Evolutionary conservation across 805 yeast genomes (phyloP).

Genomic region (Sugiyamaella floridensis): DNA sequence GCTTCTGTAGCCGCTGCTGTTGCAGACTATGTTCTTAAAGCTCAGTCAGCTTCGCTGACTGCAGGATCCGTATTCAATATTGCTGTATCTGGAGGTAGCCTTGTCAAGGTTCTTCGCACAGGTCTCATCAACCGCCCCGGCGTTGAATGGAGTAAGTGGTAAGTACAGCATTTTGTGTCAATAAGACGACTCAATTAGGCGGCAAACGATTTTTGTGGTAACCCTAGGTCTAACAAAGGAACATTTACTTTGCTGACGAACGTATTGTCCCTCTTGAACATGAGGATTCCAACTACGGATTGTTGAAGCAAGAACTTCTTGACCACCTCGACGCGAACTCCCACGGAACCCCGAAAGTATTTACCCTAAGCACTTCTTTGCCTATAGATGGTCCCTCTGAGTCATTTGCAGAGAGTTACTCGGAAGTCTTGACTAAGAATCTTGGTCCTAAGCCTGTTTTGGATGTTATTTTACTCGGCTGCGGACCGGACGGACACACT

Average conservation of each 20-base stretch:
- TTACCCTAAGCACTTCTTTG: slow-evolving; percentile 58
- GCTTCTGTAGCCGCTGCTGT: slow-evolving; percentile 57
- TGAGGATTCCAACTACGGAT: slow-evolving; percentile 79
- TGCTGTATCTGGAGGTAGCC: slow-evolving; percentile 88
- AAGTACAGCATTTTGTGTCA: slow-evolving; percentile 6
- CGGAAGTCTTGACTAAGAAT: slow-evolving; percentile 45
- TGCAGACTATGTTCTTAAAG: slow-evolving; percentile 52
- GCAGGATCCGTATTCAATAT: slow-evolving; percentile 47
- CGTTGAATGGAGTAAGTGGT: slow-evolving; percentile 31
- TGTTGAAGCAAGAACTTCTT: slow-evolving; percentile 60
- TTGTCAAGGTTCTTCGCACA: slow-evolving; percentile 59
- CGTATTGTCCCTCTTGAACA: slow-evolving; percentile 78
- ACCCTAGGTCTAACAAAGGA: slow-evolving; percentile 37
- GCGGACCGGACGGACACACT: slow-evolving; percentile 96
- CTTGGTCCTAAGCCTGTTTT: slow-evolving; percentile 31
- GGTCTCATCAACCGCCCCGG: slow-evolving; percentile 56
- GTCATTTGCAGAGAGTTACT: slow-evolving; percentile 60
- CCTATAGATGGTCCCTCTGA: slow-evolving; percentile 48
- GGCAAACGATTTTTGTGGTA: not conserved
- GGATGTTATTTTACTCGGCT: slow-evolving; percentile 74
- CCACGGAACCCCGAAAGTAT: slow-evolving; percentile 47
- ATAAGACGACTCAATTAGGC: not conserved
- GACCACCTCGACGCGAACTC: slow-evolving; percentile 34
- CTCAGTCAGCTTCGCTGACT: slow-evolving; percentile 55
- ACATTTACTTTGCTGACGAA: slow-evolving; percentile 83